Evolutionary conservation across 1,139 yeast genomes (phyloP).

Genomic region (Protomyces lactucae-debilis): DNA sequence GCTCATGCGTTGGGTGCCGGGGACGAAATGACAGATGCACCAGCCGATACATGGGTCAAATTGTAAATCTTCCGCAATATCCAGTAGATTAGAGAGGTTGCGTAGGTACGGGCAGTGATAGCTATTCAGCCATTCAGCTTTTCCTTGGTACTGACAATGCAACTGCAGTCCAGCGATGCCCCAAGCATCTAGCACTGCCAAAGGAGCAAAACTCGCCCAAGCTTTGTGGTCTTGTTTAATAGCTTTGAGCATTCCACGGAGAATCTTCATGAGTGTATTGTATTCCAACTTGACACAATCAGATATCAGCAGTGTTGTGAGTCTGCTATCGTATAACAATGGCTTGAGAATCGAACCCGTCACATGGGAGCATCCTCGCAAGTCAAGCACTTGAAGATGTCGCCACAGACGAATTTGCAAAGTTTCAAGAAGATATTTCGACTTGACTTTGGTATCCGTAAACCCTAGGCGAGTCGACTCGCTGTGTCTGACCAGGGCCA

Average conservation of each 20-base stretch:
- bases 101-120: constrained; percentile 8
- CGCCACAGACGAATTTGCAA: constrained; percentile 4
- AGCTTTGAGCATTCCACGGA: not conserved
- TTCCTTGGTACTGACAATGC: constrained; percentile 21
- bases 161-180: constrained; percentile 7
- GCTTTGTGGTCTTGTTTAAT: not conserved
- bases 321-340: not conserved
- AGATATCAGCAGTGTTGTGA: constrained; percentile 1
- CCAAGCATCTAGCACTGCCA: constrained; percentile 10
- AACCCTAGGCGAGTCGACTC: not conserved
- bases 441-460: constrained; percentile 2
- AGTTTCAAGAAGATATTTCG: not conserved
- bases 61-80: not conserved
- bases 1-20: too few species aligned
- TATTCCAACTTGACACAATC: constrained; percentile 9
- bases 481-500: not conserved
- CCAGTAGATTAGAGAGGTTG: not conserved
- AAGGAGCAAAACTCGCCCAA: not conserved
- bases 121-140: constrained; percentile 13
- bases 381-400: not conserved
- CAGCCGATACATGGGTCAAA: not conserved
- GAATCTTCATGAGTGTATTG: not conserved
- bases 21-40: too few species aligned
- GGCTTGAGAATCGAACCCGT: not conserved
- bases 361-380: not conserved